Percentiles rank a stretch among this genome's conserved stretches.
Conservation (phyloP, 179 eudicot species). For the Heliamphora pulchella region DNA sequence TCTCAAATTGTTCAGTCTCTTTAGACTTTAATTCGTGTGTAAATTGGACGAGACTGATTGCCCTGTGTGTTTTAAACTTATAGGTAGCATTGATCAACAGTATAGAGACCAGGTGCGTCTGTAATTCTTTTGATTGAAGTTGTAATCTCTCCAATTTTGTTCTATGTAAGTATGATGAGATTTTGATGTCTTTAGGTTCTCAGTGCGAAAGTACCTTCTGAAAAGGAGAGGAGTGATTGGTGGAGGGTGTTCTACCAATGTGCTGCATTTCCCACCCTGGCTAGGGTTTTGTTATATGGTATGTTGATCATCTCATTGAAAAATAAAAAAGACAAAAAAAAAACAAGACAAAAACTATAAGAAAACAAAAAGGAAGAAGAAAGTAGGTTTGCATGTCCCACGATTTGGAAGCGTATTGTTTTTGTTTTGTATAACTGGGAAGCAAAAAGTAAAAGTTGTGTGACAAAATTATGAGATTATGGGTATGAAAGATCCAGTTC, state of each 20-base stretch:
- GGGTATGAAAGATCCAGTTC: background rate
- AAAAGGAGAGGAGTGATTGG: constrained; percentile 37
- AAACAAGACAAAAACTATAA: no score
- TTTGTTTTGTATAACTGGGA: background rate
- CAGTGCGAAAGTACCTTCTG: constrained; percentile 29
- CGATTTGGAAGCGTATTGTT: background rate
- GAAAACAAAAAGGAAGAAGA: background rate
- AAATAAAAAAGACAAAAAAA: background rate
- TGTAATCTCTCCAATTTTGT: background rate
- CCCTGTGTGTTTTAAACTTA: constrained; percentile 13
- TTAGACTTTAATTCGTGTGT: background rate
- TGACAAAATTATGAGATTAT: background rate
- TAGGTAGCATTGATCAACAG: constrained; percentile 52
- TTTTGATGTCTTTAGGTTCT: constrained; percentile 38
- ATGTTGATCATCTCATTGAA: constrained; percentile 8
- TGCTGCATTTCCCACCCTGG: constrained; percentile 58
- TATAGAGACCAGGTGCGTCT: constrained; percentile 53
- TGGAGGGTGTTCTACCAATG: constrained; percentile 69
- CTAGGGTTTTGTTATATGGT: constrained; percentile 68
- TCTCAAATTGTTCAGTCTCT: background rate
- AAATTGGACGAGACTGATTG: background rate
- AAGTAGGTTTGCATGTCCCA: background rate
- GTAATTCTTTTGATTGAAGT: background rate
- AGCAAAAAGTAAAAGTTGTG: background rate
- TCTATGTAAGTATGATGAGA: background rate